phyloP scores from a whole-genome alignment of 257 asterid genomes.

The Solanum bukasovii region DNA sequence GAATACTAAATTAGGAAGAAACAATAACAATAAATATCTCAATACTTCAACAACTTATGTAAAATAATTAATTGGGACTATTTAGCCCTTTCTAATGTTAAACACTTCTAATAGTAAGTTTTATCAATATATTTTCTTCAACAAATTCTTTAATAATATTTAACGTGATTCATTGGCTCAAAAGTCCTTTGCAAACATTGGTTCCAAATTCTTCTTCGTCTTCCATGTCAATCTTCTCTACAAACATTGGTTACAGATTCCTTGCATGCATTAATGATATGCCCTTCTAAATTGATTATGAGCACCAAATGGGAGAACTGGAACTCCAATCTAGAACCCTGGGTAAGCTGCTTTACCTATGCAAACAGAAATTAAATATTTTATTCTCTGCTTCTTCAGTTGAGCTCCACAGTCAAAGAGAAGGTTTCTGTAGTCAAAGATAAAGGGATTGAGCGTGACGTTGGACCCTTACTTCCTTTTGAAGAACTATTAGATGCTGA shows the following conservation, averaged over 20 bases:
- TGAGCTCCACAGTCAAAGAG: conserved; percentile 33
- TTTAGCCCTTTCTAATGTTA: background rate
- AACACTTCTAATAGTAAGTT: background rate
- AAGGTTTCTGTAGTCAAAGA: conserved; percentile 39
- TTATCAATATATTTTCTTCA: background rate
- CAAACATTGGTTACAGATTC: background rate
- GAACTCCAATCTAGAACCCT: background rate
- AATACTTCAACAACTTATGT: background rate
- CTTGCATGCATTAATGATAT: background rate
- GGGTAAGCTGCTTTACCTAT: background rate
- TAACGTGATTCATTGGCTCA: background rate
- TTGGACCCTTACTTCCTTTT: conserved; percentile 60
- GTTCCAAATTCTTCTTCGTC: background rate
- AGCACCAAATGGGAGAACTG: background rate
- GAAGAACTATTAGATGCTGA: conserved; percentile 53
- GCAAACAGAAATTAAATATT: background rate
- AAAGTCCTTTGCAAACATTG: background rate
- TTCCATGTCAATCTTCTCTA: background rate
- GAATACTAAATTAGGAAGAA: background rate
- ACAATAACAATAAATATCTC: background rate
- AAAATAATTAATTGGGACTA: background rate
- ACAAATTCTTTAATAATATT: background rate
- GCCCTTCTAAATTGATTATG: background rate
- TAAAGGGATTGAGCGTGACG: conserved; percentile 18
- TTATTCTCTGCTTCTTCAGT: conserved; percentile 37